A percentile compares a stretch with the other conserved stretches of the same genome.
These are phyloP conservation scores for Anthracocystis panici-leucophaei DNA, from an alignment of 1,284 basidiomycete species.

Conservation along the genomic window DNA sequence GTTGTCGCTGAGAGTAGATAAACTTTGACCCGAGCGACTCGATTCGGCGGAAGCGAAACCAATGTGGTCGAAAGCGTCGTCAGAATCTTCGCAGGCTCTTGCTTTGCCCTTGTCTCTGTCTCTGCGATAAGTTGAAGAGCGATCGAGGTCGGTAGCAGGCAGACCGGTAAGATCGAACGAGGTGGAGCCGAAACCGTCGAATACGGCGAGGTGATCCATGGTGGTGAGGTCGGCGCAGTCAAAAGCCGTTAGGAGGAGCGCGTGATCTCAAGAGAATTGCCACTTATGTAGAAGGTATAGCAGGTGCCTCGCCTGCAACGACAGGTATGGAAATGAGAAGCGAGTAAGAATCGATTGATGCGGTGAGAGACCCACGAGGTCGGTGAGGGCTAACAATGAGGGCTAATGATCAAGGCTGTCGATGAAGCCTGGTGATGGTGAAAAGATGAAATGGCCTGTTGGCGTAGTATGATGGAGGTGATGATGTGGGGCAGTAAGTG, in stretches of 20 bases:
- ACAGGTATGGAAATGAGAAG: not conserved
- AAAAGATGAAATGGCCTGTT: not conserved
- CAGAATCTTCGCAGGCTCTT: conserved; percentile 13
- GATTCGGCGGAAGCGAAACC: not conserved
- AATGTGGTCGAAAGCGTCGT: not conserved
- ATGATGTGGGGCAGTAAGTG: not conserved
- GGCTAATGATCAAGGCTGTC: too few relatives aligned
- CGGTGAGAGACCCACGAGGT: not conserved
- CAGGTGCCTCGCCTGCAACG: not conserved
- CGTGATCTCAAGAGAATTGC: not conserved
- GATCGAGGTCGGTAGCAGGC: conserved; percentile 5
- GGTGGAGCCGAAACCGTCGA: conserved; percentile 11
- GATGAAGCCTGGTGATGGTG: not conserved
- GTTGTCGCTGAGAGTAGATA: not conserved
- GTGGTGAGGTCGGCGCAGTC: not conserved
- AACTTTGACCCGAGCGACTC: not conserved
- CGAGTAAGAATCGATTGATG: not conserved
- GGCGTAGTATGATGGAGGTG: not conserved
- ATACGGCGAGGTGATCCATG: conserved; percentile 23
- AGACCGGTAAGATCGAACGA: not conserved
- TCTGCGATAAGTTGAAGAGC: not conserved
- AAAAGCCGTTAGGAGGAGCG: not conserved
- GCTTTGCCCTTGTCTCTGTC: conserved; percentile 41
- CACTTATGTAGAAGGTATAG: not conserved
- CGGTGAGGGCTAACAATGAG: not conserved